Percentiles rank a stretch among this genome's conserved stretches.
Conservation (phyloP, 306 rosid genomes). For the Cicer arietinum region DNA sequence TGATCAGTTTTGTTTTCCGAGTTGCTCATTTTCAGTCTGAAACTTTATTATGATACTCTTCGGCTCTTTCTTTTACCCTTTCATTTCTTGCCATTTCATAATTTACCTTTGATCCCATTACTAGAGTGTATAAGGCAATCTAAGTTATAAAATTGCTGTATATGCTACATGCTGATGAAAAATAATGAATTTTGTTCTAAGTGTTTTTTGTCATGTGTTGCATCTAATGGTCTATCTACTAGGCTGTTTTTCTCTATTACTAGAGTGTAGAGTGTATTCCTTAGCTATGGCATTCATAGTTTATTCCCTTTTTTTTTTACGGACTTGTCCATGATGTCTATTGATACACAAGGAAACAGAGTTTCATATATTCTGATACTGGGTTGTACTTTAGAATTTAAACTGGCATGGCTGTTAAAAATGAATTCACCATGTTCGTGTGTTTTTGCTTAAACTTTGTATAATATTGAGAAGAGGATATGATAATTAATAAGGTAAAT, state of each 20-base stretch:
- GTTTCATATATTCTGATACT: not conserved
- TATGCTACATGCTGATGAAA: not conserved
- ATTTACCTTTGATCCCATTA: not conserved
- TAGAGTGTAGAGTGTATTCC: not conserved
- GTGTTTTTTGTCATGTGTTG: not conserved
- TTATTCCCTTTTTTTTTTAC: not conserved
- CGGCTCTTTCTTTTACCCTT: not conserved
- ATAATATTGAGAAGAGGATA: slow-evolving; percentile 15
- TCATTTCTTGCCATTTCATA: not conserved
- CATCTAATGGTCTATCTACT: not conserved
- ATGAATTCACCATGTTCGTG: not conserved
- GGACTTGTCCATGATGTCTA: not conserved
- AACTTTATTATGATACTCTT: not conserved
- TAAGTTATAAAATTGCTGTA: not conserved
- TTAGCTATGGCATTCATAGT: not conserved
- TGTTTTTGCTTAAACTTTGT: slow-evolving; percentile 1
- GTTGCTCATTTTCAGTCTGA: slow-evolving; percentile 23
- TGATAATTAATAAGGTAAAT: not conserved
- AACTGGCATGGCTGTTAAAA: slow-evolving; percentile 3
- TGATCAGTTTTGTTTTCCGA: not conserved
- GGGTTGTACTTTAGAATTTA: not conserved
- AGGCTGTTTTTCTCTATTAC: not conserved
- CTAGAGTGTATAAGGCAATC: no score
- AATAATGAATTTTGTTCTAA: not conserved
- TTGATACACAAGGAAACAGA: not conserved